Percentiles rank a stretch among this genome's conserved stretches.
Conservation (phyloP, 2,329 filamentous ascomycete genomes). For the Ploettnerulaceae sp. region DNA sequence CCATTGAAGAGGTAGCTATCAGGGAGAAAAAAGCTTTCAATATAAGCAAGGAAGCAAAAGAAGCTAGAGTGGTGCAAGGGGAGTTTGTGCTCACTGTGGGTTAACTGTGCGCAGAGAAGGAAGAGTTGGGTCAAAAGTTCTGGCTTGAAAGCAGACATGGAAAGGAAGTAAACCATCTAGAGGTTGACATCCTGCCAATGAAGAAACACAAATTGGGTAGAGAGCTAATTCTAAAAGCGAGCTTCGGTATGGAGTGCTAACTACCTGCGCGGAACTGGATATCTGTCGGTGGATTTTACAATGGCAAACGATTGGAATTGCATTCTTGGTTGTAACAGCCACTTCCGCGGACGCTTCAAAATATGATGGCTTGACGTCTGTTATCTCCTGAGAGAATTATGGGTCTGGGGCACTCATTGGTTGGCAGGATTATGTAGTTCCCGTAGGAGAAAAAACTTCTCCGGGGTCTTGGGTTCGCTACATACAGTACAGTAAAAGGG, state of each 20-base stretch:
- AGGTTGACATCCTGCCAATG: constrained; percentile 6
- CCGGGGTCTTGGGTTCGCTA: constrained; percentile 4
- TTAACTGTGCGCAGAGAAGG: not conserved
- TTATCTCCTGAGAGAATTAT: not conserved
- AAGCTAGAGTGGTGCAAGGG: not conserved
- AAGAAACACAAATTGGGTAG: not conserved
- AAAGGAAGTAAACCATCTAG: not conserved
- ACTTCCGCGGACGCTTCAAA: constrained; percentile 18
- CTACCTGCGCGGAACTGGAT: constrained; percentile 14
- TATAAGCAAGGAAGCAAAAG: not conserved
- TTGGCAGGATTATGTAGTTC: not conserved
- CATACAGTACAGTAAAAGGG: no score
- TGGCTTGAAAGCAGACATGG: constrained; percentile 7
- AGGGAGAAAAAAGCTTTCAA: not conserved
- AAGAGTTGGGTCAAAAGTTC: not conserved
- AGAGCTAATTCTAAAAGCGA: not conserved
- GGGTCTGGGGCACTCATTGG: constrained; percentile 9
- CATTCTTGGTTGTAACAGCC: constrained; percentile 8
- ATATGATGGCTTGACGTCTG: not conserved
- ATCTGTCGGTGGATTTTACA: constrained; percentile 9
- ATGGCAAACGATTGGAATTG: constrained; percentile 13
- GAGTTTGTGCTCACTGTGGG: not conserved
- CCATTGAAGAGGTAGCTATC: not conserved
- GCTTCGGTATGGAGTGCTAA: constrained; percentile 7
- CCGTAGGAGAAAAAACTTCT: constrained; percentile 10